These are phyloP conservation scores for Calcarisporium arbuscula DNA, from an alignment of 2,329 filamentous ascomycete species.

Conservation along the genomic window DNA sequence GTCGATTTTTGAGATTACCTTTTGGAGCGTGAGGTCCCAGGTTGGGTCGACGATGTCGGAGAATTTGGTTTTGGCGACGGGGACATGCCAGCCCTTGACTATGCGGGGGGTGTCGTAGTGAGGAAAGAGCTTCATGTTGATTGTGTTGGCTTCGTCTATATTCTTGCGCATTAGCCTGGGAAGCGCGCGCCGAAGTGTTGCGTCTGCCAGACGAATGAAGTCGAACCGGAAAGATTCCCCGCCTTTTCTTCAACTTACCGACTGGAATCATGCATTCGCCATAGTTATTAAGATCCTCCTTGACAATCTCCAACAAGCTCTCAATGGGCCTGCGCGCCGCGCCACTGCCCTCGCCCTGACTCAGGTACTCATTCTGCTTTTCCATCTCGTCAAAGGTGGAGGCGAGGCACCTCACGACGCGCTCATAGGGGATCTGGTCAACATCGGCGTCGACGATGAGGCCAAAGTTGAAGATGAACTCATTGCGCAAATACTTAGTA, in stretches of 20 bases:
- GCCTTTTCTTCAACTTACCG: slow-evolving; percentile 44
- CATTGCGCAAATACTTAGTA: slow-evolving; percentile 78
- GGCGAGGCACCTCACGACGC: slow-evolving; percentile 79
- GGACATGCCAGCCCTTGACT: slow-evolving; percentile 85
- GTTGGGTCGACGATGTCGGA: slow-evolving; percentile 57
- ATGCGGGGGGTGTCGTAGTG: slow-evolving; percentile 69
- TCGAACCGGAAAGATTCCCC: neutral
- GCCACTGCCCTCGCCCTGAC: slow-evolving; percentile 47
- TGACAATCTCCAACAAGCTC: slow-evolving; percentile 72
- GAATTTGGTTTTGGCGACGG: slow-evolving; percentile 65
- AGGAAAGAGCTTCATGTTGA: slow-evolving; percentile 94
- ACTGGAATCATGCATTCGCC: slow-evolving; percentile 98
- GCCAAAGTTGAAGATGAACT: slow-evolving; percentile 98
- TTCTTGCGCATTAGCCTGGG: too few relatives aligned
- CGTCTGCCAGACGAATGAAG: too few relatives aligned
- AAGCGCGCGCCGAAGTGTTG: too few relatives aligned
- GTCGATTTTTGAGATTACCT: slow-evolving; percentile 81
- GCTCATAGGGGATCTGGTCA: slow-evolving; percentile 74
- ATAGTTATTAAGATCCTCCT: slow-evolving; percentile 91
- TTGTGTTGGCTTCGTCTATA: slow-evolving; percentile 87
- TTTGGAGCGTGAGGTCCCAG: slow-evolving; percentile 71
- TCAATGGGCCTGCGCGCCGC: slow-evolving; percentile 63
- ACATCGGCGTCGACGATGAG: slow-evolving; percentile 63
- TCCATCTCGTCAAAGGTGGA: slow-evolving; percentile 83
- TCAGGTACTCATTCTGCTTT: slow-evolving; percentile 81